Base-by-base conservation (phyloP, 202 grass and related monocot genomes). In the Dendrocalamus latiflorus region DNA sequence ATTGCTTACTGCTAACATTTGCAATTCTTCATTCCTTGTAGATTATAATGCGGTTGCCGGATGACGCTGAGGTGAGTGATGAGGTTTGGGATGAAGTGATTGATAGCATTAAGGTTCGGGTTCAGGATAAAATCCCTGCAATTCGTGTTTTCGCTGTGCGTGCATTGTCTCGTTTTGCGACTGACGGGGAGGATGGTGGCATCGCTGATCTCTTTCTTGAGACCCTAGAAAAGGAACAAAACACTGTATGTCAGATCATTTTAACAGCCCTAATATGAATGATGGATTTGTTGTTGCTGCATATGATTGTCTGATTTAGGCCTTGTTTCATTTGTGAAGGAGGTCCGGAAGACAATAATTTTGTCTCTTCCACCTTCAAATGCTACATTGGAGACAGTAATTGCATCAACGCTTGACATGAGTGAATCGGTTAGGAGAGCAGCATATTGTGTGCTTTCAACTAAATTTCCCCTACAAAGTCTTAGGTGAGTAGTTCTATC, bases 71-170 rank as follows among this genome's bases (percentile, higher is more conserved):
- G 77, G 91, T 93, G 62, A 90, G 91, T 10, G 87, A 92, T 86
- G 91, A 92, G 41, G 60, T 92, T 56, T 98, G 96, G 93, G 96
- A 98, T 88, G 87, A 93, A 76, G 85, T 95, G 59, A 90, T 98
- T 43, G 93, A 95, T 56, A 78, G 65, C 83, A 98, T 95, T 89
- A 91, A 92, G 68, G 55, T 87, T 30, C 83, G 93, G n/a, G 66
- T 90, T 63, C 83, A 83, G 44, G 96, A 98, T 70, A 98, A 95
- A 61, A 90, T 89, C 34, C 87, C 89, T 7, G 85, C 86, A 5
- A 95, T 98, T n/a, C 87, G 93, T 62, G 81, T 80, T 12, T 95
- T 79, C 37, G 83, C 96, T 57, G 80, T 98, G 39, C 84, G 87
- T 79, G 91, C 96, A 36, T 73, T 95, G 22, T 87, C 91, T 42